These are phyloP conservation scores for Lepiota brunneoincarnata DNA, from an alignment of 768 basidiomycete genomes.

Conservation along the genomic window DNA sequence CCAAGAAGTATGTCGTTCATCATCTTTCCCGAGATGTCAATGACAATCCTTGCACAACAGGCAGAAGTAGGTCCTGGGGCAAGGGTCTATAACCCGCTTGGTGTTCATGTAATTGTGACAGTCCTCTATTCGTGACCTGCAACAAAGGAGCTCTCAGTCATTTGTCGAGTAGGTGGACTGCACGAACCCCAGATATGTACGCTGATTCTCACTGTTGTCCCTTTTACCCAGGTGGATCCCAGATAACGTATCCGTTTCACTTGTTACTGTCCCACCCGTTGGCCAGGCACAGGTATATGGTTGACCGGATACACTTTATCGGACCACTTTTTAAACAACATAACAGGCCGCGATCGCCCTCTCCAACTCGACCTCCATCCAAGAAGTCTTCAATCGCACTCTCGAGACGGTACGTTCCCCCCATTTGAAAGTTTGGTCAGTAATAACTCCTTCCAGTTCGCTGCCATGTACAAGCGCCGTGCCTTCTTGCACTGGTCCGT, in stretches of 20 bases:
- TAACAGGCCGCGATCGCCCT: constrained; percentile 65
- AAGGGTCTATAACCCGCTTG: constrained; percentile 24
- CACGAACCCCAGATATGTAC: neutral
- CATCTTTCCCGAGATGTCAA: constrained; percentile 22
- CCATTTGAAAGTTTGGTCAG: constrained; percentile 1
- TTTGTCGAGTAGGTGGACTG: constrained; percentile 71
- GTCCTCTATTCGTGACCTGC: constrained; percentile 71
- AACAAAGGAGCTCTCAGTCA: constrained; percentile 66
- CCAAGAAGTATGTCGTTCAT: constrained; percentile 59
- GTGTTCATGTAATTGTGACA: constrained; percentile 26
- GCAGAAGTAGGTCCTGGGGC: constrained; percentile 44
- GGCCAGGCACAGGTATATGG: constrained; percentile 63
- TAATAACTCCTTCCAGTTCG: constrained; percentile 45
- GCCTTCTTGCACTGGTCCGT: constrained; percentile 83
- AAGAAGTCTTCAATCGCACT: constrained; percentile 81
- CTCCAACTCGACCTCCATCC: constrained; percentile 78
- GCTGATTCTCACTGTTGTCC: neutral
- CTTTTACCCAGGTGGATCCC: constrained; percentile 72
- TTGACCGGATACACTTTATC: neutral
- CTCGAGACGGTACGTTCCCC: constrained; percentile 46
- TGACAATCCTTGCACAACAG: constrained; percentile 37
- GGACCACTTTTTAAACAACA: constrained; percentile 10
- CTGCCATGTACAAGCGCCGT: constrained; percentile 76
- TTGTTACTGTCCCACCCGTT: constrained; percentile 82
- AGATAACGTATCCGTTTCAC: constrained; percentile 82